Conservation (phyloP, 805 yeast species). For the Candida pseudofarinosa region DNA sequence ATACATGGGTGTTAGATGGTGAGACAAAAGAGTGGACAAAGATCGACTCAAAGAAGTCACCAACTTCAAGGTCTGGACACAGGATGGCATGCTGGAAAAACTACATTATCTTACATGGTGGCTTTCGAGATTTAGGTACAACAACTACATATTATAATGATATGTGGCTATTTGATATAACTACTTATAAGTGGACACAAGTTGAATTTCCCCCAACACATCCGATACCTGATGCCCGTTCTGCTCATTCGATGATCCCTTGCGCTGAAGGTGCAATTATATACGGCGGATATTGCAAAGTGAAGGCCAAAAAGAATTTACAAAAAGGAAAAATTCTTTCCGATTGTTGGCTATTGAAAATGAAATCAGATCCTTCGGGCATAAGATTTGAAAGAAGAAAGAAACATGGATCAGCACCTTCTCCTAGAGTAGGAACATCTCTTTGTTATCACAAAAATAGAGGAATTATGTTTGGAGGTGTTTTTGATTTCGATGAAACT, state of each 20-base stretch:
- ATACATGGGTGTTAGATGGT: slow-evolving; percentile 90
- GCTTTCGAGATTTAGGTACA: slow-evolving; percentile 84
- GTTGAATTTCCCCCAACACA: slow-evolving; percentile 81
- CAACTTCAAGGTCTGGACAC: slow-evolving; percentile 89
- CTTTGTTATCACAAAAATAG: slow-evolving; percentile 86
- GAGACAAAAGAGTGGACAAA: slow-evolving; percentile 86
- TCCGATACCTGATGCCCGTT: slow-evolving; percentile 81
- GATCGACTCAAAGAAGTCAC: slow-evolving; percentile 65
- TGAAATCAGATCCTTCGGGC: slow-evolving; percentile 76
- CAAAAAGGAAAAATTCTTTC: slow-evolving; percentile 87
- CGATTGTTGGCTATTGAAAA: slow-evolving; percentile 83
- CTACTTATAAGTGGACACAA: slow-evolving; percentile 87
- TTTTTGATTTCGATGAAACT: slow-evolving; percentile 89
- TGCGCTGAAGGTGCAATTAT: slow-evolving; percentile 75
- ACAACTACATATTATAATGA: slow-evolving; percentile 82
- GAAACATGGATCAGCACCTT: slow-evolving; percentile 85
- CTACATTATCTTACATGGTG: slow-evolving; percentile 80
- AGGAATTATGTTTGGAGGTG: slow-evolving; percentile 94
- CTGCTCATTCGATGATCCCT: slow-evolving; percentile 88
- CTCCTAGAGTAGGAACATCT: slow-evolving; percentile 92
- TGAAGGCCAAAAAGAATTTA: slow-evolving; percentile 80
- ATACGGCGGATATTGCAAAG: slow-evolving; percentile 93
- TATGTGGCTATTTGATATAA: slow-evolving; percentile 88
- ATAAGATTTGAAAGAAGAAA: slow-evolving; percentile 86
- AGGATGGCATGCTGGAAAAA: slow-evolving; percentile 91